These are phyloP conservation scores for Aureobasidium sp. DNA, from an alignment of 2,329 filamentous ascomycete species.

Conservation along the genomic window DNA sequence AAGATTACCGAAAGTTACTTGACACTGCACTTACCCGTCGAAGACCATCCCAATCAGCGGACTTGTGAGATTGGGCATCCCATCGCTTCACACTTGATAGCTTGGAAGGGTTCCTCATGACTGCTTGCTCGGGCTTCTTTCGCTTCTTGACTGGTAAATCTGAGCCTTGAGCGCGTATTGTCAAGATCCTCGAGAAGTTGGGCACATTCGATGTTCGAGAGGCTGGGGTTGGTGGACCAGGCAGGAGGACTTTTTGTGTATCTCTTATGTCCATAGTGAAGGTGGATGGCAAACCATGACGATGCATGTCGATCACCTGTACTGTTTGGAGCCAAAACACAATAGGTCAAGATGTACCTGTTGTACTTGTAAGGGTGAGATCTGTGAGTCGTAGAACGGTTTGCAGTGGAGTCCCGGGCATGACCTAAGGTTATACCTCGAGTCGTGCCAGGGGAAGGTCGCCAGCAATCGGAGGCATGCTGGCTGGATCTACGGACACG, in stretches of 20 bases:
- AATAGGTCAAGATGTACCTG: constrained; percentile 11
- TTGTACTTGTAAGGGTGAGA: neutral
- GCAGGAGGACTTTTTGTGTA: constrained; percentile 7
- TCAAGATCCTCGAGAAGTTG: constrained; percentile 16
- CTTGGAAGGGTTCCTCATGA: constrained; percentile 5
- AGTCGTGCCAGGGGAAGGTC: neutral
- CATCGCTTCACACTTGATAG: constrained; percentile 12
- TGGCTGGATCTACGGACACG: neutral
- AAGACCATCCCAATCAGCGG: constrained; percentile 19
- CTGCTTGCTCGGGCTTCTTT: neutral
- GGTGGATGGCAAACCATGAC: neutral
- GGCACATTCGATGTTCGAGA: neutral
- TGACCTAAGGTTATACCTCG: constrained; percentile 6
- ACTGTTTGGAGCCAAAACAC: neutral
- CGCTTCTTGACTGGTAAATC: neutral
- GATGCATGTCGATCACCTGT: constrained; percentile 6
- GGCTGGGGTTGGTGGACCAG: neutral
- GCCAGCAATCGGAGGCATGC: neutral
- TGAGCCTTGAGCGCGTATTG: neutral
- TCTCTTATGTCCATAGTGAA: neutral
- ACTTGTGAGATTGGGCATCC: constrained; percentile 16
- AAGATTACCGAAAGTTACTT: too few relatives aligned
- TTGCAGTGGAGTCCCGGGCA: neutral
- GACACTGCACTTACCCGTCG: constrained; percentile 17
- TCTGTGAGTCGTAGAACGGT: neutral